phyloP scores from a whole-genome alignment of 2,329 filamentous ascomycete genomes.

The Cladosporium velox region DNA sequence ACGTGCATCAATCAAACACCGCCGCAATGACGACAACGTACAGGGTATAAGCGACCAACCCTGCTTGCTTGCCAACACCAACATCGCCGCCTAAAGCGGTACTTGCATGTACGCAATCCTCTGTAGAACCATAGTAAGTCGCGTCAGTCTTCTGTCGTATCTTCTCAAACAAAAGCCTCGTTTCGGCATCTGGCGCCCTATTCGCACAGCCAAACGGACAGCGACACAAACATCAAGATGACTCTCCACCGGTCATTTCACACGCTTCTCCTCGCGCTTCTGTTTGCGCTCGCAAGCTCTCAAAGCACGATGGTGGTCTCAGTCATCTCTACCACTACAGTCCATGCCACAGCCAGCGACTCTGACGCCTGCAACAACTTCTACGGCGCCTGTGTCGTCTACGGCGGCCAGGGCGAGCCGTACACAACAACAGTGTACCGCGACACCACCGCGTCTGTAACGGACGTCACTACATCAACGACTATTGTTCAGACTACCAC shows the following conservation, averaged over 20 bases:
- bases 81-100: neutral
- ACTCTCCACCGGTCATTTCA: neutral
- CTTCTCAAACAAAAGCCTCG: neutral
- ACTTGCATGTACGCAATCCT: neutral
- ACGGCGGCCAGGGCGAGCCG: slow-evolving; percentile 10
- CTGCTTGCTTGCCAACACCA: slow-evolving; percentile 9
- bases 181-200: neutral
- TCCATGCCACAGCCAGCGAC: slow-evolving; percentile 9
- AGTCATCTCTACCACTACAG: slow-evolving; percentile 2
- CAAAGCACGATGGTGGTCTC: slow-evolving; percentile 16
- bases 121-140: neutral
- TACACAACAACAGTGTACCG: slow-evolving; percentile 9
- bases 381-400: slow-evolving; percentile 13
- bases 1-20: neutral
- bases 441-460: neutral
- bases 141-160: neutral
- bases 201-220: neutral
- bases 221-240: neutral
- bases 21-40: slow-evolving; percentile 15
- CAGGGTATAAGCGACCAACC: slow-evolving; percentile 9
- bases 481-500: slow-evolving; percentile 10
- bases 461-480: slow-evolving; percentile 1
- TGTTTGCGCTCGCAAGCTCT: neutral
- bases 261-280: neutral
- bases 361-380: slow-evolving; percentile 13